Percentiles rank a stretch among this genome's conserved stretches.
These are phyloP conservation scores for Saturnispora ahearnii DNA, from an alignment of 805 yeast species.

Conservation along the genomic window DNA sequence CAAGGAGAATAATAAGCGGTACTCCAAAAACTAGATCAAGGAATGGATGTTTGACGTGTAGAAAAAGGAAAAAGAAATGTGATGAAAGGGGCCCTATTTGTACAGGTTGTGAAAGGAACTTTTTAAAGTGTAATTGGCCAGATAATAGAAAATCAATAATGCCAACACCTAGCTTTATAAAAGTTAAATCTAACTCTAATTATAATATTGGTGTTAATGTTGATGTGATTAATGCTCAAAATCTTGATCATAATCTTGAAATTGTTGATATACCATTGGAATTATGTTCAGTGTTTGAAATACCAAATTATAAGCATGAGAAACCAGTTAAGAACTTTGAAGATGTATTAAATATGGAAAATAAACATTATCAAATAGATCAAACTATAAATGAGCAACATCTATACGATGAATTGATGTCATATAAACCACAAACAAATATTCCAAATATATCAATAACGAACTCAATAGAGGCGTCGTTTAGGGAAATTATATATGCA, in stretches of 20 bases:
- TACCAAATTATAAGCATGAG: constrained; percentile 18
- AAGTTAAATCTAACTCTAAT: constrained; percentile 7
- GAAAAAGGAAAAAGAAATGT: constrained; percentile 32
- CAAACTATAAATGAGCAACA: background rate
- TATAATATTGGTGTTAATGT: constrained; percentile 8
- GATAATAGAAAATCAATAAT: constrained; percentile 20
- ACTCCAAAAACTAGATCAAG: constrained; percentile 22
- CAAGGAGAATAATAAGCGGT: constrained; percentile 3
- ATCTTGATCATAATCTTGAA: constrained; percentile 31
- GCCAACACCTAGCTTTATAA: background rate
- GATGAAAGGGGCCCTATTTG: constrained; percentile 27
- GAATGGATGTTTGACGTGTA: constrained; percentile 31
- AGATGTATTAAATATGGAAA: background rate
- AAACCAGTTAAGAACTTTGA: background rate
- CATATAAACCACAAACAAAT: constrained; percentile 22
- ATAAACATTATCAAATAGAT: background rate
- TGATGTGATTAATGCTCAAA: background rate
- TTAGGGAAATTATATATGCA: constrained; percentile 30
- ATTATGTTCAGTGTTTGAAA: constrained; percentile 23
- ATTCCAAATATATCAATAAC: constrained; percentile 19
- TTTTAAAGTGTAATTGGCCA: constrained; percentile 29
- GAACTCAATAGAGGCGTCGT: constrained; percentile 13
- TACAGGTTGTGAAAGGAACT: constrained; percentile 29
- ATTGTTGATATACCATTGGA: constrained; percentile 32
- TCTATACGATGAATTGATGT: constrained; percentile 17